Evolutionary conservation across 2,329 filamentous ascomycete species (phyloP).

Genomic region (Setomelanomma holmii): DNA sequence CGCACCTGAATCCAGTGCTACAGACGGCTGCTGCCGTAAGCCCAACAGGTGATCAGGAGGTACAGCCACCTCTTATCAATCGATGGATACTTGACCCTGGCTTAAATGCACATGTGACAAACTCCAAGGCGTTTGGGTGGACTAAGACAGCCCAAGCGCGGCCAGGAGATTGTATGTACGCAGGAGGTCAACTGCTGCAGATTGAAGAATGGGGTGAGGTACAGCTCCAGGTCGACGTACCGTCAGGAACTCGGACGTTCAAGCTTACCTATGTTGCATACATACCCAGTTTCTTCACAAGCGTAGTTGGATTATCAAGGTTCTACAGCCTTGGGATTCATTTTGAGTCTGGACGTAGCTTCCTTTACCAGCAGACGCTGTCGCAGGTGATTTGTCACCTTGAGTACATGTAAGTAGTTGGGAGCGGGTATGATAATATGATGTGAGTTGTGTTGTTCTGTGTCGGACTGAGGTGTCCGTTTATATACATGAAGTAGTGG

Average conservation of each 20-base stretch:
- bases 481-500: too few relatives aligned
- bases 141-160: constrained; percentile 1
- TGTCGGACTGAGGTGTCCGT: too few relatives aligned
- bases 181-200: constrained; percentile 6
- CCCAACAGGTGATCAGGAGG: too few relatives aligned
- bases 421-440: too few relatives aligned
- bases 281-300: too few relatives aligned
- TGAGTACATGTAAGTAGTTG: too few relatives aligned
- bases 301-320: constrained; percentile 8
- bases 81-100: constrained; percentile 15
- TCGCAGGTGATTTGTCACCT: constrained; percentile 3
- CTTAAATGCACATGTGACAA: constrained; percentile 12
- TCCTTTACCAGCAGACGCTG: constrained; percentile 2
- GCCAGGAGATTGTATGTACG: constrained; percentile 5
- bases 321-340: constrained; percentile 8
- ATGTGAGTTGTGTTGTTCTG: too few relatives aligned
- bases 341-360: constrained; percentile 12
- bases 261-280: constrained; percentile 7
- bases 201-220: constrained; percentile 10
- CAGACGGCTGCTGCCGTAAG: not conserved
- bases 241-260: not conserved
- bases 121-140: constrained; percentile 6
- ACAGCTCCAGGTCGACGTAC: constrained; percentile 1
- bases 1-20: not conserved
- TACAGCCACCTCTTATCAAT: constrained; percentile 4